These are phyloP conservation scores for Talaromyces sp. DNA, from an alignment of 2,329 filamentous ascomycete genomes.

Conservation along the genomic window DNA sequence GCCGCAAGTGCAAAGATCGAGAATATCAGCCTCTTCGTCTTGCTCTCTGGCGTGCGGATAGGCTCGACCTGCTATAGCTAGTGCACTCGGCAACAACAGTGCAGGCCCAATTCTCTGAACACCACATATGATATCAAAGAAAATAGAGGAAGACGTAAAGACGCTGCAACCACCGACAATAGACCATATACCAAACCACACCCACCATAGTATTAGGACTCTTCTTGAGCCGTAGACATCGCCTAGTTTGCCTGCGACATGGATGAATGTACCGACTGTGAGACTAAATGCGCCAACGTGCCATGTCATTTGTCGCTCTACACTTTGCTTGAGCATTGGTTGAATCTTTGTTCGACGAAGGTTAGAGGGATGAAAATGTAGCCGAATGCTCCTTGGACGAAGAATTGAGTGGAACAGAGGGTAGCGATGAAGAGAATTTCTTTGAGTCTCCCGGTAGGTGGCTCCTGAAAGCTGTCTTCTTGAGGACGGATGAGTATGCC, in stretches of 20 bases:
- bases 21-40: constrained; percentile 45
- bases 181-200: constrained; percentile 46
- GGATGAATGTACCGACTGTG: constrained; percentile 51
- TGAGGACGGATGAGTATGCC: background rate
- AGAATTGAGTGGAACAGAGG: constrained; percentile 6
- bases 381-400: constrained; percentile 4
- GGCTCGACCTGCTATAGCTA: constrained; percentile 44
- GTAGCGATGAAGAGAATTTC: background rate
- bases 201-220: constrained; percentile 48
- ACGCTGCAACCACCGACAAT: background rate
- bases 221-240: constrained; percentile 44
- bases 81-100: constrained; percentile 44
- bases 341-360: background rate
- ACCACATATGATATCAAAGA: constrained; percentile 28
- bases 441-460: background rate
- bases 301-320: constrained; percentile 32
- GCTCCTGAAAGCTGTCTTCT: background rate
- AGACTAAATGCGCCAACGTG: constrained; percentile 49
- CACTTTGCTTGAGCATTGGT: constrained; percentile 1
- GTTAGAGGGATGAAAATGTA: background rate
- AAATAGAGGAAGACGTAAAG: constrained; percentile 22
- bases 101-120: constrained; percentile 46
- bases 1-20: constrained; percentile 43
- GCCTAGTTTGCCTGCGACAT: constrained; percentile 49
- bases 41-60: constrained; percentile 40